Conservation (phyloP, 106 monocot genomes). For the Ottelia alismoides region DNA sequence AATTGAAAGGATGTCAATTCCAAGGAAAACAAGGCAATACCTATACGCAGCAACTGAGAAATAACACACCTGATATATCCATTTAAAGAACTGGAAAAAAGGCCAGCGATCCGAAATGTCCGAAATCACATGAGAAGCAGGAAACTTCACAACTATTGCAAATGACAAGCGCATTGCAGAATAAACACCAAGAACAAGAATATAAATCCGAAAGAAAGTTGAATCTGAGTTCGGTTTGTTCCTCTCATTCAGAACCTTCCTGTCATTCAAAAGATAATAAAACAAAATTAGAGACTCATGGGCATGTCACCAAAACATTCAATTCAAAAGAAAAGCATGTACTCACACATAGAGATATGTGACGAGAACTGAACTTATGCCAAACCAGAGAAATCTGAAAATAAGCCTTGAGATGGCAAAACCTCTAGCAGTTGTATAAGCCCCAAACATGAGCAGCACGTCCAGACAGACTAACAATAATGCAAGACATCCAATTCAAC, state of each 20-base stretch:
- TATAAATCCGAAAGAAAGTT: constrained; percentile 70
- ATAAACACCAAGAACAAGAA: constrained; percentile 82
- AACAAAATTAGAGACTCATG: background rate
- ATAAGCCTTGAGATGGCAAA: constrained; percentile 81
- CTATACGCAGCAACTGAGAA: background rate
- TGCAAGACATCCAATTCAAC: background rate
- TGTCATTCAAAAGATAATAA: constrained; percentile 6
- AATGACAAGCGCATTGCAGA: constrained; percentile 48
- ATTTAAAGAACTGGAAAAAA: constrained; percentile 98
- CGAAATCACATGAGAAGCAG: constrained; percentile 70
- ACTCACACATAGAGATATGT: constrained; percentile 85
- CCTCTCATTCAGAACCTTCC: constrained; percentile 78
- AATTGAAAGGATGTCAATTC: too few species aligned
- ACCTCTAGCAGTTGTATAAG: constrained; percentile 73
- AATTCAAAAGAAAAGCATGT: background rate
- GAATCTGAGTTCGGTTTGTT: constrained; percentile 49
- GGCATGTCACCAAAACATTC: too few species aligned
- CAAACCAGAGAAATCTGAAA: constrained; percentile 80
- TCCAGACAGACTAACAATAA: constrained; percentile 60
- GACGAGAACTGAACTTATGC: constrained; percentile 30
- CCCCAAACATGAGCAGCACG: constrained; percentile 86
- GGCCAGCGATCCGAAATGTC: constrained; percentile 58
- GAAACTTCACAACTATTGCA: constrained; percentile 69
- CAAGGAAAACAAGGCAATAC: too few species aligned
- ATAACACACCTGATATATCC: constrained; percentile 72